phyloP scores from a whole-genome alignment of 2,329 filamentous ascomycete genomes.

The Cytospora leucostoma region DNA sequence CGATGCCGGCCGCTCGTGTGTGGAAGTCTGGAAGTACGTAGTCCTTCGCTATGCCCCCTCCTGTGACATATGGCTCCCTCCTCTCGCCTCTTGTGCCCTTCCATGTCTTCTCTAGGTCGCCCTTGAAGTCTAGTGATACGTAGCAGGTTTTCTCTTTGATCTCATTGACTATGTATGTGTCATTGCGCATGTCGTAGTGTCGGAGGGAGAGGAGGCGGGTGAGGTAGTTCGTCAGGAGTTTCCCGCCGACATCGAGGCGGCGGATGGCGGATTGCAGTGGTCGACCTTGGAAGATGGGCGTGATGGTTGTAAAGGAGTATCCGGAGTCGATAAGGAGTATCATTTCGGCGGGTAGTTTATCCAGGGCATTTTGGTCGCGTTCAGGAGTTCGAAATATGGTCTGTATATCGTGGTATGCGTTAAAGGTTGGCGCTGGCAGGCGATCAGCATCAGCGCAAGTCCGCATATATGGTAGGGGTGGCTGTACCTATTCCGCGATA shows the following conservation, averaged over 20 bases:
- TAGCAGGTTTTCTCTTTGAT: slow-evolving; percentile 92
- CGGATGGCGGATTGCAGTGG: slow-evolving; percentile 80
- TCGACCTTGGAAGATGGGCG: slow-evolving; percentile 78
- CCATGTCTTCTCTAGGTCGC: slow-evolving; percentile 81
- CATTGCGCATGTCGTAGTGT: slow-evolving; percentile 94
- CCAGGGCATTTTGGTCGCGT: slow-evolving; percentile 38
- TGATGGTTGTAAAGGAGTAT: slow-evolving; percentile 90
- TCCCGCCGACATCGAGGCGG: slow-evolving; percentile 87
- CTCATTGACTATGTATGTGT: slow-evolving; percentile 90
- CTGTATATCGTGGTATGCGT: slow-evolving; percentile 80
- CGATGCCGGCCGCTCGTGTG: slow-evolving; percentile 61
- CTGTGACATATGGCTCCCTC: slow-evolving; percentile 50
- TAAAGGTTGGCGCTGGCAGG: slow-evolving; percentile 66
- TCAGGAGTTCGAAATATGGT: slow-evolving; percentile 64
- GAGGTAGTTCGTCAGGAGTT: slow-evolving; percentile 89
- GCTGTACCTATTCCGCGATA: slow-evolving; percentile 69
- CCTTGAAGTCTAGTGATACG: slow-evolving; percentile 73
- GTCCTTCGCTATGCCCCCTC: slow-evolving; percentile 73
- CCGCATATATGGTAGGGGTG: background rate
- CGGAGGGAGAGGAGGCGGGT: slow-evolving; percentile 86
- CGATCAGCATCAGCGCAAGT: slow-evolving; percentile 15
- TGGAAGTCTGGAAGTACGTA: slow-evolving; percentile 88
- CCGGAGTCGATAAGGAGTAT: slow-evolving; percentile 88
- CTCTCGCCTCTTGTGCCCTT: slow-evolving; percentile 68
- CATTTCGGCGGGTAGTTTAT: slow-evolving; percentile 68